Evolutionary conservation across 768 basidiomycete genomes (phyloP), one percentile per base, ranked within the genome.

Genomic region (Albatrellus ellisii): DNA sequence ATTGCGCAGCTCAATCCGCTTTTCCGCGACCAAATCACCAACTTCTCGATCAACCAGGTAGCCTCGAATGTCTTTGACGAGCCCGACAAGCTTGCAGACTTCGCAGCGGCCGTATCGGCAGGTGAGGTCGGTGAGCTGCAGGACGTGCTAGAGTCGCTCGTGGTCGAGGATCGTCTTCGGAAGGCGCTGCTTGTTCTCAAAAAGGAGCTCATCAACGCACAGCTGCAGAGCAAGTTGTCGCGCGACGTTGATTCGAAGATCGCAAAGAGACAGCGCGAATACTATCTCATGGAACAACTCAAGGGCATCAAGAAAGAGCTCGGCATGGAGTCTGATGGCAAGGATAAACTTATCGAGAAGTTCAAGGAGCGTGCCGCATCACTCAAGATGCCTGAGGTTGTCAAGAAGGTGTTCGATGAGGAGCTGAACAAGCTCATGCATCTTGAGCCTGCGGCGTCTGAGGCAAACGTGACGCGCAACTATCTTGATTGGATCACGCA

Each of bases 1-100:
- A 95, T 98, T 46, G 92, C 92, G 0, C 88, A 92, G 58, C 73
- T 97, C 32, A 94, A 95, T 60, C 91, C 91, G 2, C 77, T 97
- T 50, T 97, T 98, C 79, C 84, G 92, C 32, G 94, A 97, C 65
- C 92, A 97, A 57, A 94, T 97, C 51, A 90, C 91, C 48, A 90
- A 89, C 58, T 95, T 95, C 60, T 85, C 85, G 12, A 90, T 94
- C 61, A 83, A 84, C 57, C 89, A 94, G 57, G 76, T 88, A 42
- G 83, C 90, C 2, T 73, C 83, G 7, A 95, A 90, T 61, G 85
- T 95, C 42, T 97, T 98, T 52, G 91, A 97, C 55, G 92, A 97
- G 55, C 94, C 94, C 0, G 91, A 95, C 59, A 91, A 91, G 56
- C 77, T 97, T 20, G 94, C 92, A 0, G 95, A 99, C 57, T 94